Evolutionary conservation across 257 asterid genomes (phyloP).

Genomic region (Voacanga thouarsii): DNA sequence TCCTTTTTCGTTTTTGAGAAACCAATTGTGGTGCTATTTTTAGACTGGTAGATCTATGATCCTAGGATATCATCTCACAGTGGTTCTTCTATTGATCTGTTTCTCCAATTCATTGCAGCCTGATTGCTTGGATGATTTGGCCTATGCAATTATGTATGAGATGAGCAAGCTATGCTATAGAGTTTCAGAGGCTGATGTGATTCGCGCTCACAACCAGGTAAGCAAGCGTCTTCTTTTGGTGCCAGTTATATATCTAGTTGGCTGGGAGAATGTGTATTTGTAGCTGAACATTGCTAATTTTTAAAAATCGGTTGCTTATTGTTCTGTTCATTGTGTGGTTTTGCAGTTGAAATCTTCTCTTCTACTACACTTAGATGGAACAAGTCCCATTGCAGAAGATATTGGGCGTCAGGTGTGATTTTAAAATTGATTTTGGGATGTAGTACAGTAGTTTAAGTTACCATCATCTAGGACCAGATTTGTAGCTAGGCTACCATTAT

Average conservation of each 20-base stretch:
- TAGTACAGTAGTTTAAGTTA: not conserved
- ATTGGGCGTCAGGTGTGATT: slow-evolving; percentile 94
- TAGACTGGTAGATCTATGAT: not conserved
- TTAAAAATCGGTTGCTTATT: not conserved
- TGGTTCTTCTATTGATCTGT: not conserved
- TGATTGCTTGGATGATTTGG: slow-evolving; percentile 76
- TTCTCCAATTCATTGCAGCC: slow-evolving; percentile 46
- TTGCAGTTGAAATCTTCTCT: slow-evolving; percentile 87
- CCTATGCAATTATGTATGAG: slow-evolving; percentile 71
- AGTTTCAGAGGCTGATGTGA: slow-evolving; percentile 66
- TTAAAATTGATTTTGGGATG: not conserved
- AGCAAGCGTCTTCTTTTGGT: not conserved
- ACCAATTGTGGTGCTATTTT: not conserved
- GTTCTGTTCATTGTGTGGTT: slow-evolving; percentile 13
- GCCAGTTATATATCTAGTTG: not conserved
- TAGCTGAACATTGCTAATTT: not conserved
- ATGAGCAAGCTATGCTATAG: slow-evolving; percentile 62
- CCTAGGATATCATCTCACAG: not conserved
- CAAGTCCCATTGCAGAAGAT: slow-evolving; percentile 91
- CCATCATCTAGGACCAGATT: not conserved
- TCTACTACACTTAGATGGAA: slow-evolving; percentile 91
- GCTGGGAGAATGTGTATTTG: not conserved
- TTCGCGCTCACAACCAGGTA: slow-evolving; percentile 90
- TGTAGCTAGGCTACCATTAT: not conserved
- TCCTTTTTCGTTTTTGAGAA: not conserved